Conservation (phyloP, 148 eudicot genomes). For the Rhododendron ovatum region DNA sequence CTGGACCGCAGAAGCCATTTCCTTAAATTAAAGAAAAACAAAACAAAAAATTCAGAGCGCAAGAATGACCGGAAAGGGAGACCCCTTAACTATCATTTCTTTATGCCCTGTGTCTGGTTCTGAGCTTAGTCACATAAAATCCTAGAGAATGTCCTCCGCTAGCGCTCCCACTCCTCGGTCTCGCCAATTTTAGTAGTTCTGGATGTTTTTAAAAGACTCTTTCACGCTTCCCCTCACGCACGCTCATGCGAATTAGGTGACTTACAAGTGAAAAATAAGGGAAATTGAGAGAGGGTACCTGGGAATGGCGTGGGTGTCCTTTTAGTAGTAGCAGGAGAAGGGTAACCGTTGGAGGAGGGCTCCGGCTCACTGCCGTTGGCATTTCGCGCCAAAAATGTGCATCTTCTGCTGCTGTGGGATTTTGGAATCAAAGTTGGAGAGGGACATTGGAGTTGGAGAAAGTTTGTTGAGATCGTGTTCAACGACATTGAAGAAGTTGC, state of each 20-base stretch:
- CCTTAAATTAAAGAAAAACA: too few relatives aligned
- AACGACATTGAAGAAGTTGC: conserved; percentile 1
- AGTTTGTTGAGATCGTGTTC: background rate
- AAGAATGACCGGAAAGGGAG: background rate
- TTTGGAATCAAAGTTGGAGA: background rate
- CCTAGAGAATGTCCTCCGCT: too few relatives aligned
- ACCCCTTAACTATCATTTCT: background rate
- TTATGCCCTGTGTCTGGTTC: background rate
- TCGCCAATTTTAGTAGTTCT: too few relatives aligned
- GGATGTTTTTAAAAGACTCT: too few relatives aligned
- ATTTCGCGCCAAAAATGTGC: conserved; percentile 17
- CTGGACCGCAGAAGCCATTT: too few relatives aligned
- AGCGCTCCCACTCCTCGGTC: too few relatives aligned
- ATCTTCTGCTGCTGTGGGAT: conserved; percentile 8
- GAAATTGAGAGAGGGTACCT: conserved; percentile 22
- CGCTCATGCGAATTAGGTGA: too few relatives aligned
- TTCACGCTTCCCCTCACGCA: background rate
- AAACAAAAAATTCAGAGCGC: background rate
- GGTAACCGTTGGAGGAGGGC: conserved; percentile 22
- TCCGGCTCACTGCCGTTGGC: conserved; percentile 17
- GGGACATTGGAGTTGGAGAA: conserved; percentile 2
- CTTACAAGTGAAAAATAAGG: background rate
- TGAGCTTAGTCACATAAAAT: too few relatives aligned
- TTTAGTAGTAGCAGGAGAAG: conserved; percentile 11
- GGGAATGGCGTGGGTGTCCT: conserved; percentile 9